phyloP scores from a whole-genome alignment of 257 asterid species.

The Rubia yunnanensis region DNA sequence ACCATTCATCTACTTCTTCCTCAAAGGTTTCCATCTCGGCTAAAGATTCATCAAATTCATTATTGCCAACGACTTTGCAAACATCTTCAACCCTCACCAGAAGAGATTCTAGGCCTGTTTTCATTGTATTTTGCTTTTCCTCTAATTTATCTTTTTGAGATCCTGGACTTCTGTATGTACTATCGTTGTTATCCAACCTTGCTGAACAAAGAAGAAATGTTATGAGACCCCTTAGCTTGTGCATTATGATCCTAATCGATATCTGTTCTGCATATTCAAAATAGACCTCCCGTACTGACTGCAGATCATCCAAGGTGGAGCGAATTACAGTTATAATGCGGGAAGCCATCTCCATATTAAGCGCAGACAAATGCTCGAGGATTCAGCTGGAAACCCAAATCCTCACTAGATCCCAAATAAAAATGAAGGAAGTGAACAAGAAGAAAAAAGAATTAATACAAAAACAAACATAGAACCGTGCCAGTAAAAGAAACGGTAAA shows the following conservation, averaged over 20 bases:
- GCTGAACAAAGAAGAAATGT: conserved; percentile 1
- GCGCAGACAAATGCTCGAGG: background rate
- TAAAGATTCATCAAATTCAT: background rate
- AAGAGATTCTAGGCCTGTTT: background rate
- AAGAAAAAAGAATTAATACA: background rate
- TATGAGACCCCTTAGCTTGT: background rate
- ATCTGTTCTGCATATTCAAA: background rate
- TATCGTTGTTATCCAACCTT: background rate
- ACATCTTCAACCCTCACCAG: background rate
- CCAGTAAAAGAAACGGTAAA: too few species aligned
- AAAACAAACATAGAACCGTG: background rate
- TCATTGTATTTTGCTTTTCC: background rate
- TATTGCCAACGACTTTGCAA: background rate
- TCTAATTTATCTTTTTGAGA: background rate
- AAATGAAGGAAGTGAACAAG: background rate
- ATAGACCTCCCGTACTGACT: background rate
- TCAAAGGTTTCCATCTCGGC: background rate
- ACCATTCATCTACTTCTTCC: background rate
- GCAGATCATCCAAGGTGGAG: background rate
- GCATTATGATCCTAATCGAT: background rate
- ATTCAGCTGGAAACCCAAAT: background rate
- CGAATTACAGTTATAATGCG: background rate
- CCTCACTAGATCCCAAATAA: background rate
- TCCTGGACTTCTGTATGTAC: background rate
- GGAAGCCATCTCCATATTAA: background rate